Evolutionary conservation across 768 basidiomycete genomes (phyloP).

Genomic region (Boletus reticuloceps): DNA sequence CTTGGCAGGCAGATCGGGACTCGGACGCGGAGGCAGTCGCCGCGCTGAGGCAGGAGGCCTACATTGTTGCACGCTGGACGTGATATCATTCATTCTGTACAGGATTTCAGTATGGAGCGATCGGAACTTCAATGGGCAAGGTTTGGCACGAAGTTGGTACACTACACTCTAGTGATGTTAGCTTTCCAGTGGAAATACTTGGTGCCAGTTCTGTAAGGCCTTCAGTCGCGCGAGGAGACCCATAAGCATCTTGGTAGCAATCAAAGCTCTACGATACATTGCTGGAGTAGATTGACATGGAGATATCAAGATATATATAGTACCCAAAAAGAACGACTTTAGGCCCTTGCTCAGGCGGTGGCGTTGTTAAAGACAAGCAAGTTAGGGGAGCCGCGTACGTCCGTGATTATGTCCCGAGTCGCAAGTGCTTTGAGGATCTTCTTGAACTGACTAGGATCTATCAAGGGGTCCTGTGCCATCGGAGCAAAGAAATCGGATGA

Average conservation of each 20-base stretch:
- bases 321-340: background rate
- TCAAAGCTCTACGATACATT: slow-evolving; percentile 12
- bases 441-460: slow-evolving; percentile 78
- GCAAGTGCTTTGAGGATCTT: slow-evolving; percentile 63
- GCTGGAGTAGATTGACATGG: slow-evolving; percentile 1
- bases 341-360: slow-evolving; percentile 32
- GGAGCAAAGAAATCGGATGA: slow-evolving; percentile 44
- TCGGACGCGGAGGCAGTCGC: slow-evolving; percentile 67
- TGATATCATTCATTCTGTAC: slow-evolving; percentile 4
- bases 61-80: slow-evolving; percentile 42
- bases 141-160: no score
- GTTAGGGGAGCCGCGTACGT: slow-evolving; percentile 61
- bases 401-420: slow-evolving; percentile 46
- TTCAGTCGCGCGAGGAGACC: no score
- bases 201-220: no score
- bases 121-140: no score
- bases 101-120: background rate
- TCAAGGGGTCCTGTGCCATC: slow-evolving; percentile 39
- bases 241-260: no score
- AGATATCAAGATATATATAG: background rate
- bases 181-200: no score
- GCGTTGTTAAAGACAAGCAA: slow-evolving; percentile 81
- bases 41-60: slow-evolving; percentile 69
- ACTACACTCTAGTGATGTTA: background rate
- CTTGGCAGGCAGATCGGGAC: slow-evolving; percentile 70